phyloP scores from a whole-genome alignment of 2,329 filamentous ascomycete species.

The Fusarium sp. region DNA sequence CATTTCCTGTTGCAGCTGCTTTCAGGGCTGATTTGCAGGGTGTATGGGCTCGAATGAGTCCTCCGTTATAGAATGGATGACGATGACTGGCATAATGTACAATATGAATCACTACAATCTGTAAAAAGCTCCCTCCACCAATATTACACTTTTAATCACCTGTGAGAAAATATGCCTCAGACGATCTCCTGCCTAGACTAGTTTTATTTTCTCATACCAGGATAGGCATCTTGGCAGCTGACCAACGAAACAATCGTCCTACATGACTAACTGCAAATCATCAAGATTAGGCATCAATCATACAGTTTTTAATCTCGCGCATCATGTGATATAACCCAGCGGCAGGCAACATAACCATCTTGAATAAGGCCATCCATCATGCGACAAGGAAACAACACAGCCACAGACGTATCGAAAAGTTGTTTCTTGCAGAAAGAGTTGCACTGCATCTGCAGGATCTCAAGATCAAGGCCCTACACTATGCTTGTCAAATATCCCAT shows the following conservation, averaged over 20 bases:
- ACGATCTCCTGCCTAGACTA: not conserved
- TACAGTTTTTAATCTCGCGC: not conserved
- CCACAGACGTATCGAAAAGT: not conserved
- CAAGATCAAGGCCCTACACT: conserved; percentile 10
- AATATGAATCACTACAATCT: not conserved
- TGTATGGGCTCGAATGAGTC: conserved; percentile 38
- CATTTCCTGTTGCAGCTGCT: conserved; percentile 46
- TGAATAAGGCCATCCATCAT: conserved; percentile 15
- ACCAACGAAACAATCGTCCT: conserved; percentile 9
- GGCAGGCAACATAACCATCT: conserved; percentile 14
- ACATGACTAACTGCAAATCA: not conserved
- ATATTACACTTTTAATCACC: not conserved
- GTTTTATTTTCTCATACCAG: not conserved
- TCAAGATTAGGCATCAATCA: conserved; percentile 27
- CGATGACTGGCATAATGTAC: too few species aligned
- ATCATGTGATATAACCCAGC: conserved; percentile 30
- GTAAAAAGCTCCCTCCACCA: not conserved
- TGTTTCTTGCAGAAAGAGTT: not conserved
- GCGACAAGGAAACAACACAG: conserved; percentile 13
- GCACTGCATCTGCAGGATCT: not conserved
- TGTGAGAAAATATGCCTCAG: not conserved
- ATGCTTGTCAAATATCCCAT: not conserved
- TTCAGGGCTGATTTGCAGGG: conserved; percentile 40
- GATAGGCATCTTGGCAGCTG: conserved; percentile 16
- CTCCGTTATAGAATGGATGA: not conserved